Evolutionary conservation across 1,284 basidiomycete genomes (phyloP).

Genomic region (Ganoderma meredithae): DNA sequence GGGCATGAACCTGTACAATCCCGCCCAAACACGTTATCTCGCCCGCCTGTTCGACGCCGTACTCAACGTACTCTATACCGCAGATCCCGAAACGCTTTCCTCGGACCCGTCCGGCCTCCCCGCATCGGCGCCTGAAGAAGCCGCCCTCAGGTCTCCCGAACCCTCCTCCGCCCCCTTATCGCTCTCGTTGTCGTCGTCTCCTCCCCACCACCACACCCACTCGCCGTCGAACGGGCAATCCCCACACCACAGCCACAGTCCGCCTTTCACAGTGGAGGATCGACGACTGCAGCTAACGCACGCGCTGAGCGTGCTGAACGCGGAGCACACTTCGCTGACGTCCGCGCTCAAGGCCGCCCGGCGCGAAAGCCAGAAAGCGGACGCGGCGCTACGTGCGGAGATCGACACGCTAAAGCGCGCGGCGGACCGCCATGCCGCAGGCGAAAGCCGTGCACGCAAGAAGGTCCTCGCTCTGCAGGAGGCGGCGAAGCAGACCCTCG

Average conservation of each 20-base stretch:
- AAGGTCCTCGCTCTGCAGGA: conserved; percentile 82
- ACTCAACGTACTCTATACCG: conserved; percentile 10
- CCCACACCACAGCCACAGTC: neutral
- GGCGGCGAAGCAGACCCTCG: conserved; percentile 72
- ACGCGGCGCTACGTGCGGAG: conserved; percentile 74
- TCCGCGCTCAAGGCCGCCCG: conserved; percentile 71
- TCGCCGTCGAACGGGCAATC: conserved; percentile 25
- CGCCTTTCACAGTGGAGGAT: conserved; percentile 58
- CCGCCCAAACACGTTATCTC: conserved; percentile 4
- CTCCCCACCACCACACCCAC: conserved; percentile 17
- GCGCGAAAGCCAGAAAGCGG: conserved; percentile 77
- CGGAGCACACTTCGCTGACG: conserved; percentile 68
- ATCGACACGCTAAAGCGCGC: conserved; percentile 78
- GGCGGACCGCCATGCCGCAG: conserved; percentile 70
- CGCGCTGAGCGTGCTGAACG: conserved; percentile 58
- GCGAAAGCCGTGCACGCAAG: conserved; percentile 73
- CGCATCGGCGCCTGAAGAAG: conserved; percentile 25
- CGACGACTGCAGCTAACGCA: conserved; percentile 66
- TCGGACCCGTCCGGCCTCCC: conserved; percentile 25
- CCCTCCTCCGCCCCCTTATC: conserved; percentile 26
- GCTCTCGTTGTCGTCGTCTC: conserved; percentile 15
- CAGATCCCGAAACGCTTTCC: conserved; percentile 30
- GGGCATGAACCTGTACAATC: conserved; percentile 8
- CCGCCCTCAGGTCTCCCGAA: conserved; percentile 22
- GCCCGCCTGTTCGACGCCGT: conserved; percentile 8